Evolutionary conservation across 768 basidiomycete genomes (phyloP).

Genomic region (Mycena albidolilacea): DNA sequence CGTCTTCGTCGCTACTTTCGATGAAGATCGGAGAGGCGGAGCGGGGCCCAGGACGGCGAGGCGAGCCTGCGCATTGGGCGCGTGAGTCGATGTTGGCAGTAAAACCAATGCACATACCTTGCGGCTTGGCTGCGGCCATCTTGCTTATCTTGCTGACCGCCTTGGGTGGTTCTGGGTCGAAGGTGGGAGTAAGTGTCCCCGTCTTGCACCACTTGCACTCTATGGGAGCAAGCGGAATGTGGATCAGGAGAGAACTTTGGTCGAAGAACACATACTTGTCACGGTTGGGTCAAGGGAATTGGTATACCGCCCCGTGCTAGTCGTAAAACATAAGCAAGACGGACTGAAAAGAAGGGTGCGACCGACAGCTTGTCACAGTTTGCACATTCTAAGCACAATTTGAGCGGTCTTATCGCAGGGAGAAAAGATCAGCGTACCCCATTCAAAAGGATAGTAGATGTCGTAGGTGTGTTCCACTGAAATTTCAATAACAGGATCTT

Average conservation of each 20-base stretch:
- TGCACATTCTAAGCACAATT: slow-evolving; percentile 65
- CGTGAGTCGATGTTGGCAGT: neutral
- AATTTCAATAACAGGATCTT: slow-evolving; percentile 77
- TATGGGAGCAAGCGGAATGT: slow-evolving; percentile 42
- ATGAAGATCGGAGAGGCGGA: neutral
- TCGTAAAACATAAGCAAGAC: neutral
- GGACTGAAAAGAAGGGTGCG: neutral
- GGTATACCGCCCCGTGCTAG: slow-evolving; percentile 14
- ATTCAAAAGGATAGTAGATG: slow-evolving; percentile 79
- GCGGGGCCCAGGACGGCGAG: slow-evolving; percentile 34
- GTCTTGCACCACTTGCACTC: slow-evolving; percentile 78
- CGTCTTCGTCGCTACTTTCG: slow-evolving; percentile 26
- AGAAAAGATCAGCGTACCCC: slow-evolving; percentile 62
- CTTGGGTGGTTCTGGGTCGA: slow-evolving; percentile 54
- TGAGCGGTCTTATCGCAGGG: slow-evolving; percentile 20
- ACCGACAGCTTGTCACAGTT: slow-evolving; percentile 75
- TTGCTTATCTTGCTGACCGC: slow-evolving; percentile 54
- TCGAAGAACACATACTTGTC: neutral
- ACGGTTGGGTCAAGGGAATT: slow-evolving; percentile 19
- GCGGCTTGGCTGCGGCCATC: slow-evolving; percentile 60
- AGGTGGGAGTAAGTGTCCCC: slow-evolving; percentile 73
- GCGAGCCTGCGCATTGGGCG: slow-evolving; percentile 51
- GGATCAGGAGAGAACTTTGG: neutral
- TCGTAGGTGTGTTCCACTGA: slow-evolving; percentile 86
- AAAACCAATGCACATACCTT: slow-evolving; percentile 53